A percentile compares a stretch with the other conserved stretches of the same genome.
Evolutionary conservation across 2,329 filamentous ascomycete species (phyloP).

Genomic region (Aspergillus jensenii): DNA sequence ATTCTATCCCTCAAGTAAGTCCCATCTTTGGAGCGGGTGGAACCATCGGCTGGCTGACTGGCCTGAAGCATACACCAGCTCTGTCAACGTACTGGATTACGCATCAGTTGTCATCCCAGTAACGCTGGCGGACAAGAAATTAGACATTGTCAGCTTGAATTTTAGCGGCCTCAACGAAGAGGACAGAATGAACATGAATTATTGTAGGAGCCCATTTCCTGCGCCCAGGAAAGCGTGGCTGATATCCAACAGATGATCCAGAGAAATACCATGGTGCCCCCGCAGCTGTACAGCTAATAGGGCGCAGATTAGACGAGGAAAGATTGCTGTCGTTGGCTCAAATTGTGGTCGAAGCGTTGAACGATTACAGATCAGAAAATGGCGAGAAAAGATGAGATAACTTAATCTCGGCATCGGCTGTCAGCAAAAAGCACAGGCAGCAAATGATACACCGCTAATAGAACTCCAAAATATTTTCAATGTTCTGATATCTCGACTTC

Average conservation of each 20-base stretch:
- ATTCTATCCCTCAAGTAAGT: slow-evolving; percentile 9
- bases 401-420: neutral
- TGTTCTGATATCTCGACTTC: neutral
- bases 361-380: slow-evolving; percentile 4
- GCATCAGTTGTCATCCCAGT: slow-evolving; percentile 7
- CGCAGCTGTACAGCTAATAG: slow-evolving; percentile 8
- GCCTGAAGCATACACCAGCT: slow-evolving; percentile 4
- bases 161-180: slow-evolving; percentile 1
- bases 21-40: neutral
- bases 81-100: slow-evolving; percentile 10
- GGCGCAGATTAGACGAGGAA: slow-evolving; percentile 10
- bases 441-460: slow-evolving; percentile 1
- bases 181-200: slow-evolving; percentile 2
- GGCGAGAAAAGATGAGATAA: neutral
- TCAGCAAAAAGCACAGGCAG: neutral
- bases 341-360: slow-evolving; percentile 7
- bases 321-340: slow-evolving; percentile 8
- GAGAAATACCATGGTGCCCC: slow-evolving; percentile 9
- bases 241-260: slow-evolving; percentile 3
- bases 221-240: neutral
- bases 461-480: neutral
- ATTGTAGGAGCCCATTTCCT: neutral
- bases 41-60: neutral
- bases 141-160: slow-evolving; percentile 6
- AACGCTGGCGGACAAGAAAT: slow-evolving; percentile 1